A percentile compares a stretch with the other conserved stretches of the same genome.
Evolutionary conservation across 148 eudicot species (phyloP).

Genomic region (Rhododendron williamsianum): DNA sequence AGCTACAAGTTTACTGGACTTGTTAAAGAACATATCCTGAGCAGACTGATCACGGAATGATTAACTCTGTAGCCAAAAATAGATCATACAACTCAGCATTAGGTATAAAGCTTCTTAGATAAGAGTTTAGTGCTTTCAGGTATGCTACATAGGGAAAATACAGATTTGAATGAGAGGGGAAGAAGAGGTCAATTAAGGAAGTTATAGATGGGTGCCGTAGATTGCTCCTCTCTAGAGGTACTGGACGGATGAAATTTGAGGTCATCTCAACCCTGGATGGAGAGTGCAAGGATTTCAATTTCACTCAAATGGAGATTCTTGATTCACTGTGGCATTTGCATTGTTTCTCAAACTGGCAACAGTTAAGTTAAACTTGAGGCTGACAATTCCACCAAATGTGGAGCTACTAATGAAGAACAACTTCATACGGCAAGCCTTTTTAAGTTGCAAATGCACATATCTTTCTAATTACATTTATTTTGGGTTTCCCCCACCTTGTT

Average conservation of each 20-base stretch:
- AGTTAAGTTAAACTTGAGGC: not conserved
- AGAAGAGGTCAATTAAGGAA: not conserved
- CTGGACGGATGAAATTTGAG: not conserved
- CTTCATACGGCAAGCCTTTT: not conserved
- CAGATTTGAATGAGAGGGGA: not conserved
- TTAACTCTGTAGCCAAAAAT: not conserved
- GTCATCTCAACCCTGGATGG: not conserved
- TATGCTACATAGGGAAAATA: not conserved
- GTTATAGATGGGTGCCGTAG: not conserved
- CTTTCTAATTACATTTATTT: not conserved
- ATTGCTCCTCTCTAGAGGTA: not conserved
- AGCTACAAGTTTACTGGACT: too few relatives aligned
- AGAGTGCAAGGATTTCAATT: not conserved
- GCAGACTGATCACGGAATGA: not conserved
- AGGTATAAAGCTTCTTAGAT: not conserved
- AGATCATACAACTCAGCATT: not conserved
- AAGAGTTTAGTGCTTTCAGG: not conserved
- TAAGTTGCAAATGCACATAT: not conserved
- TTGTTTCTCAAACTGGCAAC: not conserved
- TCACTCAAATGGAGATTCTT: not conserved
- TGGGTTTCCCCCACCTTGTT: not conserved
- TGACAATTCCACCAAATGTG: not conserved
- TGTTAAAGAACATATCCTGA: not conserved
- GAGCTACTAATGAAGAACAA: not conserved
- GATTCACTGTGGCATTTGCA: not conserved